Base-by-base conservation (phyloP, 2,329 filamentous ascomycete species). In the Diaporthe citriasiana region DNA sequence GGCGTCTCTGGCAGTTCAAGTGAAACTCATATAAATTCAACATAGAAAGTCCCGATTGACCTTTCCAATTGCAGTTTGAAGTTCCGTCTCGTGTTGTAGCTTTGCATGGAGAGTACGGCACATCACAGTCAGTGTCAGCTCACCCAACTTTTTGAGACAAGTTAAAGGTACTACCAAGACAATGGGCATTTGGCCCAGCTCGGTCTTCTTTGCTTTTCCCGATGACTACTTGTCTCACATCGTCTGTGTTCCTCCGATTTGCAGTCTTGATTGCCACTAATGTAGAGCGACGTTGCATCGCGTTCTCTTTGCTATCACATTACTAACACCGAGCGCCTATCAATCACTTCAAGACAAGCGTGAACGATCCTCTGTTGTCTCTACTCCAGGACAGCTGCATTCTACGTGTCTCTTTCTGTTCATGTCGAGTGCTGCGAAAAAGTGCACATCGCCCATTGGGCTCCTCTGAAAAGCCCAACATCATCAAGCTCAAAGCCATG, bases 201-300 rank as follows among this genome's bases (percentile, higher is more conserved):
- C 1, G 19, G 10, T 35, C 45, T 45, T 30, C 15, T 6, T 47
- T 66, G 12, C 60, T 50, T 66, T 33, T 30, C 25, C 17, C 27
- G 17, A 30, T 63, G 5, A 33, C 5, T 19, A 30, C 30, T 19
- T 47, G 10, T 6, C 15, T 12, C 40, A 38, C 12, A 1, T 1
- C 19, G 30, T n/a, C 33, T 1, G 35, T 35, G 12, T 50, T 38
- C 45, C 45, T 66, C 60, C 17, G 30, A 51, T 66, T 25, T 66
- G 60, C 30, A 51, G 27, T 51, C 60, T 17, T 51, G 42, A 17
- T 66, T 66, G 27, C 60, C 42, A 50, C 60, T 66, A 66, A 66
- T 66, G 60, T 66, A 25, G 12, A 66, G 45, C 42, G 60, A 66
- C 60, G 60, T 50, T 66, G 60, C 60, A 66, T 66, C 45, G 60